Evolutionary conservation across 1,139 yeast genomes (phyloP), one percentile per base, ranked within the genome.

Genomic region (Nadsonia starkeyi-henricii): DNA sequence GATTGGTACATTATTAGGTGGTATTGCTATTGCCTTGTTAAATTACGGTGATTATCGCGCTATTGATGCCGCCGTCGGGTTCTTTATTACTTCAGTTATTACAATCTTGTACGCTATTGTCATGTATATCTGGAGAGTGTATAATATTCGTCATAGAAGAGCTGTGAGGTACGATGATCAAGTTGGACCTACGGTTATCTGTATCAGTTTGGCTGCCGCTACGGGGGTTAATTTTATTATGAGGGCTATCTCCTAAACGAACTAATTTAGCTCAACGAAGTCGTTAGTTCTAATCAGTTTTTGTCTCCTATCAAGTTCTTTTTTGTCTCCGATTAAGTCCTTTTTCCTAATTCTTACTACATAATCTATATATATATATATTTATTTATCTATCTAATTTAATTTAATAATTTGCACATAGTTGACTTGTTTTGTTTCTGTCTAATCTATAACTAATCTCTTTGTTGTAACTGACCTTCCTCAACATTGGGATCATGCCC

Each of bases 1-100:
- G 67, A 88, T 91, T 71, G 89, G 97, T 23, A 95, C 93, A 52
- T 79, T 91, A 59, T 73, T 91, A 55, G 96, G 97, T 13, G 91
- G 96, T 44, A 75, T 91, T 58, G 96, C 96, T 51, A 89, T 91
- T 53, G 96, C 96, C 48, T 72, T 91, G 60, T 75, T 91, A 58
- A 89, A 89, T 69, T 91, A 86, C 64, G 98, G 98, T 62, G 94
- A 85, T 47, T 67, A 69, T 2, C 68, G 79, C 43, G 80, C 96
- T 0, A 72, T 86, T 57, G 74, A 85, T 44, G 95, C 96, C 0
- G 81, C 96, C 1, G 73, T 86, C 50, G 94, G 95, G n/a, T 91
- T 91, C 67, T 88, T 85, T 67, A 51, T 85, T 20, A 79, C 94
- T 23, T 86, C 97, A 0, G 70, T 86, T 41, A 68, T 78, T 52